Base-by-base conservation (phyloP, 2,329 filamentous ascomycete species). In the Rutstroemia sp. region DNA sequence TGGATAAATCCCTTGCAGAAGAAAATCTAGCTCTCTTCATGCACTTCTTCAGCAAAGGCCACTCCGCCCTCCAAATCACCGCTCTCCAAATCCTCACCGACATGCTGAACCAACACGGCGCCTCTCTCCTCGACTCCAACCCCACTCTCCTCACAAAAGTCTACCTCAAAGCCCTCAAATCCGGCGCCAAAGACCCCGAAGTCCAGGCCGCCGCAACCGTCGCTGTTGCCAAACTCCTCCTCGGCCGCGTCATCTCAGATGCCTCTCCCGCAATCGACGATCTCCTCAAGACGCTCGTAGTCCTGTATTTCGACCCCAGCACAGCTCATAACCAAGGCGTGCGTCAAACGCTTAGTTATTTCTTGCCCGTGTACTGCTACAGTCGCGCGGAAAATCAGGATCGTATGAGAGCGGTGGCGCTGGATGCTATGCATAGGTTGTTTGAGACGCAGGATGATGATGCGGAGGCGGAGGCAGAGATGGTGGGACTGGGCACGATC, bases 11-110 rank as follows among this genome's bases (percentile, higher is more conserved):
- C 8, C 82, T 97, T 21, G 94, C 94, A 0, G 87, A 92, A 68
- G 91, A 95, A 70, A 97, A 99, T 69, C 76, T 97, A 61, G 87
- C 84, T 0, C 80, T 99, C 3, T 99, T 99, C 73, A 88, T 96
- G 71, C 92, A 96, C 70, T 96, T 95, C 76, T 96, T 95, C 74
- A 88, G 78, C 72, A 96, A 95, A 74, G 94, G 94, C 1, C 91
- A 96, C 67, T 85, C 94, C 9, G 84, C 87, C 0, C 78, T 99
- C 40, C 92, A 97, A 70, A 88, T 92, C 51, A 95, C 91, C 8
- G 88, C 91, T 0, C 75, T 97, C 34, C 90, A 97, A 61, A 95
- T 96, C 60, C 80, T 99, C 34, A 92, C 90, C 9, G 94, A 99
- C 70, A 92, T 97, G 63, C 78, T 97, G 49, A 91, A 92, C 53